Conservation (phyloP, 768 basidiomycete species). For the Gymnopilus dilepis region DNA sequence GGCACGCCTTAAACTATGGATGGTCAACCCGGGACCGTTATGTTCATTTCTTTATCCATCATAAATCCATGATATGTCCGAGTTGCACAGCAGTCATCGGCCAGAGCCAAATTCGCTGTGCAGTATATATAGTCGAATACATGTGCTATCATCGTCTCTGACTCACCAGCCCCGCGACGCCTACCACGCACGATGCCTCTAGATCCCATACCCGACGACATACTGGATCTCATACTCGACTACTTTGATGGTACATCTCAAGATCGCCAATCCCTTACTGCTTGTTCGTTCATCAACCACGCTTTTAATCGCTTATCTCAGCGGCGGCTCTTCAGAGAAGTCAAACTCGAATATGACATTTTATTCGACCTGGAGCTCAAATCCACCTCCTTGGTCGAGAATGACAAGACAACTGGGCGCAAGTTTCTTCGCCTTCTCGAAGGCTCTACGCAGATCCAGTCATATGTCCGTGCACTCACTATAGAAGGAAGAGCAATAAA, state of each 20-base stretch:
- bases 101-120: too few species aligned
- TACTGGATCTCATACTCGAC: neutral
- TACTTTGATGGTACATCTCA: neutral
- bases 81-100: too few species aligned
- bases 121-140: too few species aligned
- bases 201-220: neutral
- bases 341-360: neutral
- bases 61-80: too few species aligned
- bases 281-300: neutral
- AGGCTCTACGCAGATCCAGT: neutral
- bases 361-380: neutral
- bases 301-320: neutral
- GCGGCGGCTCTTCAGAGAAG: neutral
- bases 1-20: too few species aligned
- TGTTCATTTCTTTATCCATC: too few species aligned
- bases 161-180: neutral
- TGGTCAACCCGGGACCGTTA: too few species aligned
- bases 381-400: neutral
- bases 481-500: neutral
- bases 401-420: neutral
- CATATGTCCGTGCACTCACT: neutral
- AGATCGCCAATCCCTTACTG: neutral
- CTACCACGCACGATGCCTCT: neutral
- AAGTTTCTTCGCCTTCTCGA: neutral
- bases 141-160: too few species aligned